Evolutionary conservation across 2,329 filamentous ascomycete genomes (phyloP), one percentile per base, ranked within the genome.

Genomic region (Hymenoscyphus occultus): DNA sequence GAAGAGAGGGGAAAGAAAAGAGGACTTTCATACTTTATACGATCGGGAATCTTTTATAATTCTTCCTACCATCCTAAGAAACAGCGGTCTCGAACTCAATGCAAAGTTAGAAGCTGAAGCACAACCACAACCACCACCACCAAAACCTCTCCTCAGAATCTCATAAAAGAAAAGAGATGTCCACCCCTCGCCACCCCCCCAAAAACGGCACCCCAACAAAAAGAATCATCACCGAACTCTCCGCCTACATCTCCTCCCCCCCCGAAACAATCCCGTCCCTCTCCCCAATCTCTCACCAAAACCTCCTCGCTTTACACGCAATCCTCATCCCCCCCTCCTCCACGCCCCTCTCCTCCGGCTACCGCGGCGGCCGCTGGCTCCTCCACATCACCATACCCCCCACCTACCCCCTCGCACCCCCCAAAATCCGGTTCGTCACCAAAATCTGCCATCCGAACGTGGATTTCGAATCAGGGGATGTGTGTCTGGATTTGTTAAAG

Each of bases 401-500:
- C 0, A 86, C 84, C 51, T 98, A 99, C 78, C 95, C 95, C 2
- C 83, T 90, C 64, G 78, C 84, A 0, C 90, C 95, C 1, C 95
- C 95, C 0, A 83, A 81, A 51, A 89, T 99, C 70, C 82, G 79
- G 65, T 99, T 99, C 80, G 80, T 83, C n/a, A 99, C 93, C 42
- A 86, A 87, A 68, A 87, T 96, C 70, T 90, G 92, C 73, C 93
- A 97, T 80, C 88, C 93, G 59, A 97, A 97, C 78, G 87, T 90
- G 57, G 80, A 84, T 67, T 87, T 86, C 75, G 80, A 81, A 71
- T 93, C 87, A 2, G 95, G 95, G 71, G 93, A 97, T 78, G 95
- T 99, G 75, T 99, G 95, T 77, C 86, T 98, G 35, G 95, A 97
- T 75, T 83, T 98, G 68, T 83, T 99, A 66, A 84, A 84, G 74